Evolutionary conservation across 164 flowering plant genomes (phyloP).

Genomic region (Warburgia ugandensis): DNA sequence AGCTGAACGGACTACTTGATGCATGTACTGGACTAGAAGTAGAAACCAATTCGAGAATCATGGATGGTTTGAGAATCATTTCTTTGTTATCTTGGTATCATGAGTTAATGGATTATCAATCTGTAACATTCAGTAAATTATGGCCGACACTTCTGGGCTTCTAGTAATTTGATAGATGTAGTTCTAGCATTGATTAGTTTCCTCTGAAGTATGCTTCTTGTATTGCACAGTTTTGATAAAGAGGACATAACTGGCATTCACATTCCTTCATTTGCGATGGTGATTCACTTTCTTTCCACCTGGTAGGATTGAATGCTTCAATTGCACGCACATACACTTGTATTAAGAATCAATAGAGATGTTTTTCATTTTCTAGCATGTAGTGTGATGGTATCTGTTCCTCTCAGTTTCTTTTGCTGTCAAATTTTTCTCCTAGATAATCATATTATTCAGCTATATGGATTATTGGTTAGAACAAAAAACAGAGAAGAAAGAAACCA

Average conservation of each 20-base stretch:
- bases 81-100: constrained; percentile 89
- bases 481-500: not conserved
- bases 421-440: not conserved
- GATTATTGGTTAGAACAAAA: not conserved
- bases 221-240: constrained; percentile 67
- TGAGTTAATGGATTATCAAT: constrained; percentile 38
- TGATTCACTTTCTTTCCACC: constrained; percentile 46
- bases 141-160: not conserved
- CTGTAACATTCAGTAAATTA: not conserved
- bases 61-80: constrained; percentile 59
- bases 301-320: constrained; percentile 23
- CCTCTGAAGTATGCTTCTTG: constrained; percentile 5
- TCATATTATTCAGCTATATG: too few relatives aligned
- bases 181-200: constrained; percentile 2
- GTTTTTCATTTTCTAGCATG: not conserved
- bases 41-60: constrained; percentile 40
- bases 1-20: constrained; percentile 55
- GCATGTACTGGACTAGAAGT: constrained; percentile 60
- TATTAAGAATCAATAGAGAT: not conserved
- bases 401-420: not conserved
- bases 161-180: not conserved
- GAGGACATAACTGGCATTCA: constrained; percentile 56
- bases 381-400: not conserved
- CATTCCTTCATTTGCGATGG: constrained; percentile 79
- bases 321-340: not conserved